phyloP scores from a whole-genome alignment of 768 basidiomycete species.

The Serendipita sp. region DNA sequence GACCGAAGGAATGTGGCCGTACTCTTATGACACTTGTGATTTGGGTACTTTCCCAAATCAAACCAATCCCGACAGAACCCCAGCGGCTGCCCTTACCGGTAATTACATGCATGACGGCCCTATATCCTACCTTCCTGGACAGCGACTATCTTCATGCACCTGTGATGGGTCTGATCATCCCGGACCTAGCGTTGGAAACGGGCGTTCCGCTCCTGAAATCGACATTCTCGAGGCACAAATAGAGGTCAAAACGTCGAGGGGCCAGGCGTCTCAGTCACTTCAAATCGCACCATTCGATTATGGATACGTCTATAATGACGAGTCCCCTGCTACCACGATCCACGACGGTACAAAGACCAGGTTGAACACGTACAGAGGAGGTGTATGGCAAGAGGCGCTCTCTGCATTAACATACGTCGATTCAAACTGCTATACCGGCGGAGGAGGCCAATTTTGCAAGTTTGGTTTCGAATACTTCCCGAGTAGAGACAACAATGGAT shows the following conservation, averaged over 20 bases:
- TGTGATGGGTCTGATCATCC: slow-evolving; percentile 24
- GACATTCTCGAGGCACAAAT: slow-evolving; percentile 24
- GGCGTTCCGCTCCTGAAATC: slow-evolving; percentile 22
- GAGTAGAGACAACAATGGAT: slow-evolving; percentile 14
- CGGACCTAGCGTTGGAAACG: slow-evolving; percentile 17
- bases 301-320: slow-evolving; percentile 18
- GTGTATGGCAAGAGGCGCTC: slow-evolving; percentile 68
- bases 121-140: slow-evolving; percentile 72
- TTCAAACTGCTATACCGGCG: slow-evolving; percentile 14
- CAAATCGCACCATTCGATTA: slow-evolving; percentile 22
- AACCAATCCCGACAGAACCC: slow-evolving; percentile 39
- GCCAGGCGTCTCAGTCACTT: slow-evolving; percentile 19
- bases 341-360: slow-evolving; percentile 15
- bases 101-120: slow-evolving; percentile 17
- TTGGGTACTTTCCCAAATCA: slow-evolving; percentile 76
- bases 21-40: slow-evolving; percentile 42
- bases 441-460: slow-evolving; percentile 12
- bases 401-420: slow-evolving; percentile 37
- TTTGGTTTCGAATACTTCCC: slow-evolving; percentile 19
- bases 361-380: slow-evolving; percentile 23
- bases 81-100: slow-evolving; percentile 36
- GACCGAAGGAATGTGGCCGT: slow-evolving; percentile 8
- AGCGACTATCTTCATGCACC: slow-evolving; percentile 36
- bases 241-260: slow-evolving; percentile 13
- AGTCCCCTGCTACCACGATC: slow-evolving; percentile 9